Evolutionary conservation across 1,284 basidiomycete species (phyloP).

Genomic region (Butyriboletus appendiculatus): DNA sequence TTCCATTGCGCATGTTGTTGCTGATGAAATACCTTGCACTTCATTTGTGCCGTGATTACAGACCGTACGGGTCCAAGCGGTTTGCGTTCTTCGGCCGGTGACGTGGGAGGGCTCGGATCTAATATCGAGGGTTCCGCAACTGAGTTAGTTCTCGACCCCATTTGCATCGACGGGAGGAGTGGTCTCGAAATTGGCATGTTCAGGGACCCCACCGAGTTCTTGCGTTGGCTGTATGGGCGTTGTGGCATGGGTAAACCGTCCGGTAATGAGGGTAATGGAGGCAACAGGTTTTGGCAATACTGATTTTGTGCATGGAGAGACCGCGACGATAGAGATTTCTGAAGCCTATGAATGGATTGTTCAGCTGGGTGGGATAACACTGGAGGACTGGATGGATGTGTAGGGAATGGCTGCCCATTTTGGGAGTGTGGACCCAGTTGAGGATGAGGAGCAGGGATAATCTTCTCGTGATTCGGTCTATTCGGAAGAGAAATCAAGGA

Average conservation of each 20-base stretch:
- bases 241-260: constrained; percentile 42
- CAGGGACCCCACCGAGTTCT: constrained; percentile 25
- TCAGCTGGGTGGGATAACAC: constrained; percentile 23
- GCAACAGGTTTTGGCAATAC: constrained; percentile 37
- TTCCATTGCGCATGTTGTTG: constrained; percentile 98
- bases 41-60: constrained; percentile 89
- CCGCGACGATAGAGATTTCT: constrained; percentile 61
- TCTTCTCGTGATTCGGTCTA: constrained; percentile 11
- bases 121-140: constrained; percentile 54
- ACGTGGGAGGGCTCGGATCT: constrained; percentile 76
- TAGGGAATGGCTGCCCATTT: constrained; percentile 10
- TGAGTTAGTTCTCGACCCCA: constrained; percentile 52
- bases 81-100: constrained; percentile 61
- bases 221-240: constrained; percentile 18
- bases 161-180: constrained; percentile 62
- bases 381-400: constrained; percentile 9
- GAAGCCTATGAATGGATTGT: constrained; percentile 42
- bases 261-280: constrained; percentile 49
- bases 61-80: constrained; percentile 71
- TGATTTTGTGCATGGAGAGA: constrained; percentile 60
- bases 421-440: constrained; percentile 3
- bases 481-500: constrained; percentile 27
- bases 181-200: constrained; percentile 54
- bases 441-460: constrained; percentile 2
- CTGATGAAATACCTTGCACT: constrained; percentile 97